A percentile compares a stretch with the other conserved stretches of the same genome.
phyloP scores from a whole-genome alignment of 805 yeast species.

The Ogataea polymorpha region DNA sequence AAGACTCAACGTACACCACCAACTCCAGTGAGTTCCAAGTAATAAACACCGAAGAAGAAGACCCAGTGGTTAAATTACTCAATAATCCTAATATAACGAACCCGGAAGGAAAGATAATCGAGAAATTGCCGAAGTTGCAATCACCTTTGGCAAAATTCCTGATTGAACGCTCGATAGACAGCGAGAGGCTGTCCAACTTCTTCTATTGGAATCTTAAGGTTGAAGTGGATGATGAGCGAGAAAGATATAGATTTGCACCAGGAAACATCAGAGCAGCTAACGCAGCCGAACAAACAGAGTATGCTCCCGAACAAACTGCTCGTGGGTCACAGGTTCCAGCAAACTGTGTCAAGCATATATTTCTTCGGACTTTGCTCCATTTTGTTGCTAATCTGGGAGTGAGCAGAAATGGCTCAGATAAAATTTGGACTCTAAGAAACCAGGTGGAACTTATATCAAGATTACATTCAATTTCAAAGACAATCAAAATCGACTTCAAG shows the following conservation, averaged over 20 bases:
- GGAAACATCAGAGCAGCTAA: not conserved
- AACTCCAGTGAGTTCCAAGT: constrained; percentile 34
- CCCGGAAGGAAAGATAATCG: constrained; percentile 11
- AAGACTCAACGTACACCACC: constrained; percentile 26
- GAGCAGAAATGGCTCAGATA: constrained; percentile 25
- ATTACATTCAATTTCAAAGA: constrained; percentile 61
- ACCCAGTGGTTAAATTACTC: constrained; percentile 26
- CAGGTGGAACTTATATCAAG: constrained; percentile 71
- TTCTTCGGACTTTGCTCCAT: constrained; percentile 29
- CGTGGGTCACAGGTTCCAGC: not conserved
- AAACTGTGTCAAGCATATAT: constrained; percentile 14
- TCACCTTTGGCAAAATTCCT: constrained; percentile 76
- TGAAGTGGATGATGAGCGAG: constrained; percentile 66
- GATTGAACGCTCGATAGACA: constrained; percentile 64
- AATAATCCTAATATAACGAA: constrained; percentile 23
- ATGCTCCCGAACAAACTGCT: constrained; percentile 12
- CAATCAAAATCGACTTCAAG: constrained; percentile 50
- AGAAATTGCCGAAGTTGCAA: constrained; percentile 23
- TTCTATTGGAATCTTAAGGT: constrained; percentile 92
- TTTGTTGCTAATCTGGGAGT: constrained; percentile 26
- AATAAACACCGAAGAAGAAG: constrained; percentile 27
- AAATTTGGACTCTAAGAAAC: constrained; percentile 30
- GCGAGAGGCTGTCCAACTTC: constrained; percentile 69
- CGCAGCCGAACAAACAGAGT: constrained; percentile 13
- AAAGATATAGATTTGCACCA: not conserved